Conservation (phyloP, 257 asterid species). For the Rehmannia glutinosa region DNA sequence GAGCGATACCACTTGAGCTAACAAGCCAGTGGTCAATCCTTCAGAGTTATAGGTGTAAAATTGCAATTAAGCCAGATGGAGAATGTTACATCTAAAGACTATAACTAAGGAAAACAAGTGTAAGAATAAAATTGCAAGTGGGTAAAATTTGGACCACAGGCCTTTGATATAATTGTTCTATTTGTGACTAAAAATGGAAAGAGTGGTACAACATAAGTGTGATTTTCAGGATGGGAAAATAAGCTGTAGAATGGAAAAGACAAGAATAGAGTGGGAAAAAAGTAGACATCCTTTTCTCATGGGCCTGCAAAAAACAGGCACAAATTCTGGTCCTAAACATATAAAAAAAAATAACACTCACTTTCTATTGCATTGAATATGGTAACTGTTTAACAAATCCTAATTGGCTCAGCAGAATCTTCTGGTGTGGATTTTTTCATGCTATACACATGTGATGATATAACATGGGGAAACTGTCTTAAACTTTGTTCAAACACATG, state of each 20-base stretch:
- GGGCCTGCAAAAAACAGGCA: slow-evolving; percentile 63
- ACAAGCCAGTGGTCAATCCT: too few species aligned
- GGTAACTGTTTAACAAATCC: slow-evolving; percentile 44
- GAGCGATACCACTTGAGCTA: too few species aligned
- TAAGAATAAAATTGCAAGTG: not conserved
- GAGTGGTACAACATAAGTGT: not conserved
- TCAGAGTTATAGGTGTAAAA: too few species aligned
- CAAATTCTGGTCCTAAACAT: slow-evolving; percentile 50
- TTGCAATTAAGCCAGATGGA: too few species aligned
- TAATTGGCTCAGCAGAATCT: slow-evolving; percentile 45
- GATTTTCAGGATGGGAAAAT: not conserved
- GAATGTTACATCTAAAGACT: too few species aligned
- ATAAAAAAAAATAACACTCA: slow-evolving; percentile 23
- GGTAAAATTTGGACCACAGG: slow-evolving; percentile 3
- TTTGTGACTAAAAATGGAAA: not conserved
- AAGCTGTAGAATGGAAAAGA: slow-evolving; percentile 12
- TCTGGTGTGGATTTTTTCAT: slow-evolving; percentile 24
- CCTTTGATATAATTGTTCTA: not conserved
- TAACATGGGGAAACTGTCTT: slow-evolving; percentile 28
- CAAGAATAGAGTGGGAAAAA: slow-evolving; percentile 21
- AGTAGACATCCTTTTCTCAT: slow-evolving; percentile 44
- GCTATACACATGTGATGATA: slow-evolving; percentile 48
- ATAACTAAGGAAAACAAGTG: too few species aligned
- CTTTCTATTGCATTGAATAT: slow-evolving; percentile 31
- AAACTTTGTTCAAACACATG: not conserved